Evolutionary conservation across 1,284 basidiomycete genomes (phyloP), one percentile per base, ranked within the genome.

Genomic region (Rhodotorula sp.): DNA sequence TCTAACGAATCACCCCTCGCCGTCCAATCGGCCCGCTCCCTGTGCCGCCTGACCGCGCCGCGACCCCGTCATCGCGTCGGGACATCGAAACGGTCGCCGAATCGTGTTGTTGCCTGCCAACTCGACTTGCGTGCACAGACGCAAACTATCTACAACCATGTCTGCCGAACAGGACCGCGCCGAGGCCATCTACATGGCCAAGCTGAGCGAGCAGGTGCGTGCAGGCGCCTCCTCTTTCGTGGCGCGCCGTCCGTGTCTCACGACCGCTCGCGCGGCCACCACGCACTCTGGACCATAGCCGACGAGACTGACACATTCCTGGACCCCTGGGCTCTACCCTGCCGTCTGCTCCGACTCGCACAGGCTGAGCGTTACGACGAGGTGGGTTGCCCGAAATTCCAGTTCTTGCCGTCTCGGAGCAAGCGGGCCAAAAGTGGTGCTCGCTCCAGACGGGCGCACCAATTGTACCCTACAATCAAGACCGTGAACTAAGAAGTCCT

Each of bases 151-250:
- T 20, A n/a, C 54, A 29, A 69, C 48, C 20, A 72, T 72, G 71
- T 65, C 73, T 56, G 65, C 74, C 46, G 70, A 74, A 15, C 63
- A 70, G 61, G 73, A 77, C 65, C 69, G 74, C 65, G 69, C 70
- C 63, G 93, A 96, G 84, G 93, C 91, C 81, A 94, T 97, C 85
- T 97, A 97, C 89, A 93, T 97, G 84, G 94, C 94, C 86, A 97
- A 97, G 91, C 93, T 97, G 87, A 92, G 93, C 83, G 93, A 96
- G 87, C 93, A 96, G 87, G 75, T 75, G 16, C 47, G 73, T 49
- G 23, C 5, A 39, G 23, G n/a, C 47, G 15, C 56, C 7, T 39
- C 7, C 12, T 8, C 26, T 34, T 23, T 0, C 2, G 1, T 47
- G 23, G 43, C 58, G 43, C 58, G 58, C 14, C 34, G 52, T 29